A percentile compares a stretch with the other conserved stretches of the same genome.
These are phyloP conservation scores for Venturia nashicola DNA, from an alignment of 2,329 filamentous ascomycete species.

Conservation along the genomic window DNA sequence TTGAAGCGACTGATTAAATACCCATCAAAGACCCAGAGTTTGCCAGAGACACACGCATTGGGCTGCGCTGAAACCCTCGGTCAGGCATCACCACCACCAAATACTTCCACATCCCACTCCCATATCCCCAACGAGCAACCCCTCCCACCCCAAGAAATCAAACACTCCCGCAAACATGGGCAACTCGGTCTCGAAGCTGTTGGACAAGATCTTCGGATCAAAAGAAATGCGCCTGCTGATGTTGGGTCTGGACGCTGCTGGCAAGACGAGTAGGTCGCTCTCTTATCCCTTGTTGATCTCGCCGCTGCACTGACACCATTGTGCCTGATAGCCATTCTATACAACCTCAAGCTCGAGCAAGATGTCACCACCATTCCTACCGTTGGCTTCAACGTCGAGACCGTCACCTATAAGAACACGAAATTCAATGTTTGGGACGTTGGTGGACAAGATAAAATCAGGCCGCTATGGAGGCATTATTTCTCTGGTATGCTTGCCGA, in stretches of 20 bases:
- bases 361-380: conserved; percentile 99
- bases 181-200: conserved; percentile 80
- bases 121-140: neutral
- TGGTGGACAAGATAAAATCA: conserved; percentile 99
- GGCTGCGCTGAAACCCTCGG: neutral
- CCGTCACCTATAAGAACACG: conserved; percentile 99
- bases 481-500: conserved; percentile 58
- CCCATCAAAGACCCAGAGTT: neutral
- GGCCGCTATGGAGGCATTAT: conserved; percentile 98
- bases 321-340: conserved; percentile 59
- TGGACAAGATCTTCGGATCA: conserved; percentile 98
- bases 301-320: neutral
- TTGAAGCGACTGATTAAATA: neutral
- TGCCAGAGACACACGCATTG: neutral
- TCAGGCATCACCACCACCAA: neutral
- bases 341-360: conserved; percentile 99
- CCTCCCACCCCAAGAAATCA: neutral
- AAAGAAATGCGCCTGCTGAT: conserved; percentile 98
- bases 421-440: conserved; percentile 99
- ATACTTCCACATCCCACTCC: neutral
- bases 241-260: conserved; percentile 92
- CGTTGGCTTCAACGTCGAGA: conserved; percentile 99
- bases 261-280: conserved; percentile 64
- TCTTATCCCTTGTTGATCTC: neutral
- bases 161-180: conserved; percentile 55